Evolutionary conservation across 176 grass and related monocot genomes (phyloP), one percentile per base, ranked within the genome.

Genomic region (Alopecurus myosuroides): DNA sequence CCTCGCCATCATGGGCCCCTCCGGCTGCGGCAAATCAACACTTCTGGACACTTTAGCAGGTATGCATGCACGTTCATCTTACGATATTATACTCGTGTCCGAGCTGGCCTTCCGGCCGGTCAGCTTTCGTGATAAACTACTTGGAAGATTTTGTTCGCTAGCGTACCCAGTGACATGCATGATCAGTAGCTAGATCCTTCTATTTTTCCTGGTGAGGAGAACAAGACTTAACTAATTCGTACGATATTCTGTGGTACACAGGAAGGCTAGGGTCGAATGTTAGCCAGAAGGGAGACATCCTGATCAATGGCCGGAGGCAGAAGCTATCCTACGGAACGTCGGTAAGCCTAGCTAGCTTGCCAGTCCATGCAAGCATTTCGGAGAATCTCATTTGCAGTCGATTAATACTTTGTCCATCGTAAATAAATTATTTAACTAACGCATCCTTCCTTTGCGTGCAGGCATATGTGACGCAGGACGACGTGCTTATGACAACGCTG

Each of bases 381-480:
- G n/a, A n/a, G n/a, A n/a, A n/a, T n/a, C n/a, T n/a, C n/a, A n/a
- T n/a, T n/a, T 48, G 39, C 19, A n/a, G n/a, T n/a, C n/a, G n/a
- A n/a, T n/a, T n/a, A n/a, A n/a, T n/a, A n/a, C n/a, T n/a, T n/a
- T n/a, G n/a, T n/a, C n/a, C n/a, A n/a, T n/a, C n/a, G n/a, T n/a
- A n/a, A n/a, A n/a, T n/a, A n/a, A n/a, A n/a, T n/a, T n/a, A n/a
- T n/a, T n/a, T n/a, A n/a, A n/a, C n/a, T n/a, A n/a, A n/a, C n/a
- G n/a, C n/a, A n/a, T n/a, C n/a, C n/a, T n/a, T n/a, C n/a, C n/a
- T n/a, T n/a, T n/a, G n/a, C n/a, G 63, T 22, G 66, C 68, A 93
- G 93, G 97, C 97, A 18, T 95, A 98, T 82, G 97, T 98, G 60
- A 98, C 91, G 7, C 93, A 98, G 91, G 97, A 98, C 30, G 97